Percentiles rank a stretch among this genome's conserved stretches.
Conservation (phyloP, 352 stramenopile species). For the Pelagophyceae sp. region DNA sequence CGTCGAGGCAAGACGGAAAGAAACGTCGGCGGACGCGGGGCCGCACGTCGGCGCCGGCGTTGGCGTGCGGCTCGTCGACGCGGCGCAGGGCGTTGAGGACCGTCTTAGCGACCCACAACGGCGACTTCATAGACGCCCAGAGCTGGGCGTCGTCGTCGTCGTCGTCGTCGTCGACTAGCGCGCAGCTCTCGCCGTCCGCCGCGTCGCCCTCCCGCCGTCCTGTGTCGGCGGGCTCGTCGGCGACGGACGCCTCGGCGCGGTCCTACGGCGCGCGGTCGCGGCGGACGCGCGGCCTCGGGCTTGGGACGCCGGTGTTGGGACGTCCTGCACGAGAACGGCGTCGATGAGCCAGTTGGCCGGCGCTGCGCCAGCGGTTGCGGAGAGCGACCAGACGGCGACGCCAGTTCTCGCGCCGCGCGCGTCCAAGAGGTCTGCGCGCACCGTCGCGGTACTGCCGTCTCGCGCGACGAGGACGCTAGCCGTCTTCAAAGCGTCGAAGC, state of each 20-base stretch:
- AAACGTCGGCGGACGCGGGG: not conserved
- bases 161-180: not conserved
- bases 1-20: not conserved
- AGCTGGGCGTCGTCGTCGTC: not conserved
- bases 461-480: too few species aligned
- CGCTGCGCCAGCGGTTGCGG: too few species aligned
- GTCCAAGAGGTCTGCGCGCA: not conserved
- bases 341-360: slow-evolving; percentile 4
- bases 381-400: too few species aligned
- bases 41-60: not conserved
- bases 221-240: not conserved
- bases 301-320: not conserved
- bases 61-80: slow-evolving; percentile 3
- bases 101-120: slow-evolving; percentile 3
- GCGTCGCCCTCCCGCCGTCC: not conserved
- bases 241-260: not conserved
- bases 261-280: not conserved
- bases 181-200: not conserved
- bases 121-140: not conserved
- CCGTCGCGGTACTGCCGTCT: not conserved
- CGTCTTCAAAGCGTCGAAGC: not conserved
- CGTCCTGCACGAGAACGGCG: not conserved
- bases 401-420: not conserved
- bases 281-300: not conserved
- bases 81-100: not conserved